phyloP scores from a whole-genome alignment of 1,284 basidiomycete genomes.

The Marasmius oreades region DNA sequence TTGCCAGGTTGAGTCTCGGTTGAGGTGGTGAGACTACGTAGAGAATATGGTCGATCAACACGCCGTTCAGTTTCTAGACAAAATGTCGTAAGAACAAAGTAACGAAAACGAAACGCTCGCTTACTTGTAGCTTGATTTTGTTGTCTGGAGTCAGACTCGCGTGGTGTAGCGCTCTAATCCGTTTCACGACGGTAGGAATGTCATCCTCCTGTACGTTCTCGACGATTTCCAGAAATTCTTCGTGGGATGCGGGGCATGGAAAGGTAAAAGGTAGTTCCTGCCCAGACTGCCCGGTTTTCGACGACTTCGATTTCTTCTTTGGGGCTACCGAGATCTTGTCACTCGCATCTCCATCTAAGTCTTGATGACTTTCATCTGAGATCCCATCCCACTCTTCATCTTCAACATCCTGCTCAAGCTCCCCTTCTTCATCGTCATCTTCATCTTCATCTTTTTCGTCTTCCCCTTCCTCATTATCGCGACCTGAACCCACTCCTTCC shows the following conservation, averaged over 20 bases:
- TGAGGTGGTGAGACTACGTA: slow-evolving; percentile 66
- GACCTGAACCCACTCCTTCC: slow-evolving; percentile 26
- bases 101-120: slow-evolving; percentile 17
- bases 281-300: slow-evolving; percentile 15
- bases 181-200: slow-evolving; percentile 82
- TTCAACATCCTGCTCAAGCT: slow-evolving; percentile 30
- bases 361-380: background rate
- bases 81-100: slow-evolving; percentile 5
- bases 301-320: slow-evolving; percentile 27
- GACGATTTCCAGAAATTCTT: slow-evolving; percentile 85
- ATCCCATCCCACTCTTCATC: slow-evolving; percentile 28
- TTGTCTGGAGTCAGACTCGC: slow-evolving; percentile 89
- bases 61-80: slow-evolving; percentile 63
- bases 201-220: slow-evolving; percentile 69
- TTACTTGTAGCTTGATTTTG: slow-evolving; percentile 86
- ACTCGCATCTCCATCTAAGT: slow-evolving; percentile 33
- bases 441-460: slow-evolving; percentile 75
- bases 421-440: slow-evolving; percentile 47
- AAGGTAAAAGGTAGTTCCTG: slow-evolving; percentile 91
- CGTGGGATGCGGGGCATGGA: slow-evolving; percentile 82
- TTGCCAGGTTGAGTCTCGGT: slow-evolving; percentile 60
- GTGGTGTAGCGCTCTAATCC: slow-evolving; percentile 90
- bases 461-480: slow-evolving; percentile 61
- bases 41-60: slow-evolving; percentile 92
- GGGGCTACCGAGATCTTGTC: slow-evolving; percentile 29